Percentiles rank a stretch among this genome's conserved stretches.
These are phyloP conservation scores for Chlamydomonas schloesseri DNA, from an alignment of 139 green algal genomes.

Conservation along the genomic window DNA sequence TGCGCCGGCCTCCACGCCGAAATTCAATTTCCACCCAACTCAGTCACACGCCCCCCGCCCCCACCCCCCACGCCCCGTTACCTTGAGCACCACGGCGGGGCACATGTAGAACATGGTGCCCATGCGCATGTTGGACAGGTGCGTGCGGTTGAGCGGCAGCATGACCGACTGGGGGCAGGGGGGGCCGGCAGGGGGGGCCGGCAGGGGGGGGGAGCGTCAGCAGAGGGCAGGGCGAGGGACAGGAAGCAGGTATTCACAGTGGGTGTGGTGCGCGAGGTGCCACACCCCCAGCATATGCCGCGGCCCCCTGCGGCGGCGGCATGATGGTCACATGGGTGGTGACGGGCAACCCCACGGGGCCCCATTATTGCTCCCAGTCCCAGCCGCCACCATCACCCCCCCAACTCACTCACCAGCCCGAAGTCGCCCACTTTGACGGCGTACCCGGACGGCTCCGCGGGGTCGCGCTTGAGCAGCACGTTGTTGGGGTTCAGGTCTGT, in stretches of 20 bases:
- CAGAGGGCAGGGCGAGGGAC: background rate
- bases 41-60: too few species aligned
- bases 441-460: background rate
- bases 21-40: too few species aligned
- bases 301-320: too few species aligned
- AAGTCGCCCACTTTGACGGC: slow-evolving; percentile 42
- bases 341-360: too few species aligned
- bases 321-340: too few species aligned
- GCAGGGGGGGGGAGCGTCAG: background rate
- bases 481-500: slow-evolving; percentile 44
- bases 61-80: background rate
- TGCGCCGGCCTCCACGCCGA: too few species aligned
- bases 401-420: background rate
- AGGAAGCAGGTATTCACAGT: too few species aligned
- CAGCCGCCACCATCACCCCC: background rate
- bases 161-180: background rate
- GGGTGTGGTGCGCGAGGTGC: background rate
- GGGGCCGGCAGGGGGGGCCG: background rate
- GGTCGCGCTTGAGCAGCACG: slow-evolving; percentile 48
- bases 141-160: slow-evolving; percentile 19
- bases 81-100: slow-evolving; percentile 30
- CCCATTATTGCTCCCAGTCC: background rate
- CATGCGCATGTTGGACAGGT: slow-evolving; percentile 45
- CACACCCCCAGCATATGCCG: too few species aligned
- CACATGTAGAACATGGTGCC: slow-evolving; percentile 47